Conservation (phyloP, 352 stramenopile species). For the Plasmopara halstedii region DNA sequence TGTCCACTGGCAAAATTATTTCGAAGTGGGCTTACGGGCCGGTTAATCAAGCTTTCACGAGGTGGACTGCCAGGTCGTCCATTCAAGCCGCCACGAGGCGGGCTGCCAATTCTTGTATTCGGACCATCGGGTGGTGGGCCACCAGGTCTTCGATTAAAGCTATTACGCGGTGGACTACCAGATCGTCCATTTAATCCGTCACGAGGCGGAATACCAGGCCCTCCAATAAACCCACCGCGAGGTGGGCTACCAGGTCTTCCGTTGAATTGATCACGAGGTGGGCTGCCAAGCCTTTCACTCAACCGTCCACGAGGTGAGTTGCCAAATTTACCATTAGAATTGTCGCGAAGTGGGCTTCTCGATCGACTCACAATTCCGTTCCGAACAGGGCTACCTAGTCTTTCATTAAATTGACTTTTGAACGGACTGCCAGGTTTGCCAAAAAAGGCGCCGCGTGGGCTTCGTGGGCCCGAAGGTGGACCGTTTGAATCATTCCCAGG, state of each 20-base stretch:
- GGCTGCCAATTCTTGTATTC: conserved; percentile 4
- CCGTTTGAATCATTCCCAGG: conserved; percentile 16
- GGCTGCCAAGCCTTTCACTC: conserved; percentile 4
- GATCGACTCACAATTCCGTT: conserved; percentile 4
- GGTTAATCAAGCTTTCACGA: conserved; percentile 4
- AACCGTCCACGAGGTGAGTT: conserved; percentile 5
- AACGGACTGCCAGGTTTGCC: conserved; percentile 1
- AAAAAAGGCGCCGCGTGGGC: conserved; percentile 11
- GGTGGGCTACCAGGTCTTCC: conserved; percentile 10
- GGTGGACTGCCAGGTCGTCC: conserved; percentile 7
- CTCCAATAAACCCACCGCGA: background rate
- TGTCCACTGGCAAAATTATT: conserved; percentile 6
- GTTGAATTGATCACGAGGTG: conserved; percentile 7
- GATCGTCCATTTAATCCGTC: conserved; percentile 4
- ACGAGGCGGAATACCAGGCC: conserved; percentile 3
- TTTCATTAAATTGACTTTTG: conserved; percentile 4
- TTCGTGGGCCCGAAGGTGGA: conserved; percentile 3
- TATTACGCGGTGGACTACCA: conserved; percentile 2
- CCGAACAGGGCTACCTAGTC: conserved; percentile 6
- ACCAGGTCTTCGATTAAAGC: conserved; percentile 4
- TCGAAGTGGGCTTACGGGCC: conserved; percentile 7
- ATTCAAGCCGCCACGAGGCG: conserved; percentile 9
- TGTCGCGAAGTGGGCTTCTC: conserved; percentile 5
- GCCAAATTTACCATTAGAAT: conserved; percentile 3
- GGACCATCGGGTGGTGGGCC: conserved; percentile 6